Evolutionary conservation across 1,139 yeast genomes (phyloP).

Genomic region (Lodderomyces jiufengensis): DNA sequence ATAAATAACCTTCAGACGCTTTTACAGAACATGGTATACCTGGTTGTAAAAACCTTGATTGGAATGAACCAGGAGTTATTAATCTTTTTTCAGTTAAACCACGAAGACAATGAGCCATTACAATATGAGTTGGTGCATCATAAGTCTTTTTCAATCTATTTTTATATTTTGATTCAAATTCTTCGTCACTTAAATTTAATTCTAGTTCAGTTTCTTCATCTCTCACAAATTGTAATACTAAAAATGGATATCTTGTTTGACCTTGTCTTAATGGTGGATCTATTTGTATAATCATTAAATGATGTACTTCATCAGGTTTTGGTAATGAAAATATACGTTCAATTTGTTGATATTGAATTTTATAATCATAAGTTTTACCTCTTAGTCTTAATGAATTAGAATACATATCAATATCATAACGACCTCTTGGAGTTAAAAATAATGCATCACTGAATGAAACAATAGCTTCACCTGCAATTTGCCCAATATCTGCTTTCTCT

Average conservation of each 20-base stretch:
- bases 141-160: conserved; percentile 73
- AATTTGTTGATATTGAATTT: conserved; percentile 84
- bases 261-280: conserved; percentile 93
- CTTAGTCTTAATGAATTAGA: conserved; percentile 83
- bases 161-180: conserved; percentile 71
- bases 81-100: conserved; percentile 88
- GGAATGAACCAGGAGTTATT: conserved; percentile 81
- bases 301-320: conserved; percentile 90
- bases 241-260: conserved; percentile 91
- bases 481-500: conserved; percentile 95
- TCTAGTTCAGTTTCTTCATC: conserved; percentile 93
- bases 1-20: conserved; percentile 92
- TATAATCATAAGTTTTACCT: conserved; percentile 97
- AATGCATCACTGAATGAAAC: conserved; percentile 89
- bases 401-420: conserved; percentile 95
- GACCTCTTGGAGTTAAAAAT: conserved; percentile 96
- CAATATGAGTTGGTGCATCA: conserved; percentile 81
- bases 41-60: conserved; percentile 69
- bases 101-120: conserved; percentile 82
- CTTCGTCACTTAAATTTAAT: conserved; percentile 79
- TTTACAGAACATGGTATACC: conserved; percentile 90
- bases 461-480: conserved; percentile 94
- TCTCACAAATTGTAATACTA: conserved; percentile 81
- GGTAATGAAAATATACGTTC: conserved; percentile 91
- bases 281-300: conserved; percentile 79